phyloP scores from a whole-genome alignment of 169 alveolate genomes.

The Cryptosporidium muris region DNA sequence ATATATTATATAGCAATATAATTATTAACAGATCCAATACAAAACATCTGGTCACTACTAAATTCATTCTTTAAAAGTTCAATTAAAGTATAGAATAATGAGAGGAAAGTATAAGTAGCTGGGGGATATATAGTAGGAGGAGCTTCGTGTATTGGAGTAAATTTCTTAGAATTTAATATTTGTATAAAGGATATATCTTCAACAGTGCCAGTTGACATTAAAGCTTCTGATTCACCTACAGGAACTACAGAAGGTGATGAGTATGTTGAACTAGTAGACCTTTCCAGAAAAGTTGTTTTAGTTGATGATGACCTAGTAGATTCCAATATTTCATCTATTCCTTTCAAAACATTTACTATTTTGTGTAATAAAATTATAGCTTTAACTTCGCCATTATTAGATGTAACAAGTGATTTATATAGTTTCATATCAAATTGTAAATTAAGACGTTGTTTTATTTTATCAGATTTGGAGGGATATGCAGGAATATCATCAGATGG shows the following conservation, averaged over 20 bases:
- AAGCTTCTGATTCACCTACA: not conserved
- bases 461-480: conserved; percentile 34
- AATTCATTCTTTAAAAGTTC: conserved; percentile 28
- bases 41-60: conserved; percentile 29
- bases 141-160: not conserved
- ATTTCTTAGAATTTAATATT: too few species aligned
- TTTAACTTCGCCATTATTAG: conserved; percentile 26
- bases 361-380: conserved; percentile 22
- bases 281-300: not conserved
- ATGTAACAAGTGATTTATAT: conserved; percentile 9
- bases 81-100: conserved; percentile 44
- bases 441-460: conserved; percentile 16
- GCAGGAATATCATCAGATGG: not conserved
- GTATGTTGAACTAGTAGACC: too few species aligned
- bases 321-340: conserved; percentile 25
- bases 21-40: conserved; percentile 21
- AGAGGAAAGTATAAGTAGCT: conserved; percentile 33
- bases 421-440: conserved; percentile 16
- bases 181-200: not conserved
- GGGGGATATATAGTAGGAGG: conserved; percentile 30
- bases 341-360: conserved; percentile 1
- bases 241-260: not conserved
- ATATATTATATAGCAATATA: not conserved
- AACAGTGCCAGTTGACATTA: not conserved
- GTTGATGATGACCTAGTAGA: conserved; percentile 8